A percentile compares a stretch with the other conserved stretches of the same genome.
Conservation (phyloP, 1,284 basidiomycete species). For the Fomitopsis pinicola region DNA sequence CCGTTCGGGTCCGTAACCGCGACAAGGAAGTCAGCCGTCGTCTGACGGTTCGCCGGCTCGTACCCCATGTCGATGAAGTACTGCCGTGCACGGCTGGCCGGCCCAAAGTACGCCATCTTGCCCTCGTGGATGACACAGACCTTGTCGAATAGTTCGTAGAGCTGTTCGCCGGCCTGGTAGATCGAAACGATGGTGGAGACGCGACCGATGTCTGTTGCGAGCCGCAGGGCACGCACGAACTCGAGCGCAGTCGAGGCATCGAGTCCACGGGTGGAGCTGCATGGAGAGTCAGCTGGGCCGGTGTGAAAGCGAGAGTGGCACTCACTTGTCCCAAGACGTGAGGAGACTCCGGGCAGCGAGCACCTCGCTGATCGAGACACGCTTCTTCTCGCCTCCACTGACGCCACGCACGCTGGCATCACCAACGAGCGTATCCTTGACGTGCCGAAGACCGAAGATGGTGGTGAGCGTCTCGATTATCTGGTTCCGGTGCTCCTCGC, state of each 20-base stretch:
- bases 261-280: slow-evolving; percentile 49
- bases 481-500: slow-evolving; percentile 42
- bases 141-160: slow-evolving; percentile 55
- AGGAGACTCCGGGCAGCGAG: slow-evolving; percentile 56
- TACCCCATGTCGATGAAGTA: slow-evolving; percentile 67
- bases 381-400: slow-evolving; percentile 80
- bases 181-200: slow-evolving; percentile 53
- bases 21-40: slow-evolving; percentile 58
- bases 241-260: slow-evolving; percentile 55
- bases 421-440: slow-evolving; percentile 59
- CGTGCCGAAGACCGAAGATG: slow-evolving; percentile 72
- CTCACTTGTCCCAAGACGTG: slow-evolving; percentile 72
- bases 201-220: slow-evolving; percentile 48
- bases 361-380: slow-evolving; percentile 74
- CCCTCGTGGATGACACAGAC: slow-evolving; percentile 63
- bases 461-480: slow-evolving; percentile 56
- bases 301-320: slow-evolving; percentile 1
- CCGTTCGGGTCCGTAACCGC: slow-evolving; percentile 47
- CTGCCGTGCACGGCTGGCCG: slow-evolving; percentile 43
- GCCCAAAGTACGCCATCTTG: slow-evolving; percentile 60
- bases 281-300: not conserved
- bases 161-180: slow-evolving; percentile 55
- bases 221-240: slow-evolving; percentile 51
- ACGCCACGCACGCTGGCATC: slow-evolving; percentile 74
- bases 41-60: slow-evolving; percentile 48